A percentile compares a stretch with the other conserved stretches of the same genome.
Evolutionary conservation across 1,284 basidiomycete genomes (phyloP).

Genomic region (Inonotus hispidus): DNA sequence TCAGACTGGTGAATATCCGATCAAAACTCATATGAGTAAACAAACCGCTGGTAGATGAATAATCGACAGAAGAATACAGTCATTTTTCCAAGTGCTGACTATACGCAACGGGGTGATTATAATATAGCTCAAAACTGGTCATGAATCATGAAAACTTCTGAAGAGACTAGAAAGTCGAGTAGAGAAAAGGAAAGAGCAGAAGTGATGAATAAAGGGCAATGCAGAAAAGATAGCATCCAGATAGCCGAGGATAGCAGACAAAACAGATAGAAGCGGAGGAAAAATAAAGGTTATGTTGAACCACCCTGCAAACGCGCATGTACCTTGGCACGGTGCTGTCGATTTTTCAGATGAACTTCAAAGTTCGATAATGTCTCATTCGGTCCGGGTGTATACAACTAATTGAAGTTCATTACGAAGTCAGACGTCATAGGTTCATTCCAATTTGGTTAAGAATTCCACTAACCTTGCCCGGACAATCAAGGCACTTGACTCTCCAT

Average conservation of each 20-base stretch:
- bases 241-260: conserved; percentile 1
- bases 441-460: conserved; percentile 3
- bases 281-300: background rate
- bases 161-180: background rate
- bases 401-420: background rate
- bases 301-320: conserved; percentile 27
- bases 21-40: too few species aligned
- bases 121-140: background rate
- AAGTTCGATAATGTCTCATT: conserved; percentile 89
- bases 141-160: background rate
- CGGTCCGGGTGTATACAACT: conserved; percentile 92
- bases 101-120: background rate
- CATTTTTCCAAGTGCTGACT: background rate
- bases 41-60: too few species aligned
- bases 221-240: background rate
- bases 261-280: background rate
- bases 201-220: background rate
- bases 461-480: conserved; percentile 89
- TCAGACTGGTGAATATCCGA: too few species aligned
- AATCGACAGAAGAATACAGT: background rate
- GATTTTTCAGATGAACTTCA: conserved; percentile 85
- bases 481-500: conserved; percentile 92
- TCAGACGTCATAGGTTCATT: background rate
- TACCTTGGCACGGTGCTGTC: conserved; percentile 61
- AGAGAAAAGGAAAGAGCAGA: background rate